A percentile compares a stretch with the other conserved stretches of the same genome.
Conservation (phyloP, 495 filamentous ascomycete species). For the Friedmanniomyces simplex region DNA sequence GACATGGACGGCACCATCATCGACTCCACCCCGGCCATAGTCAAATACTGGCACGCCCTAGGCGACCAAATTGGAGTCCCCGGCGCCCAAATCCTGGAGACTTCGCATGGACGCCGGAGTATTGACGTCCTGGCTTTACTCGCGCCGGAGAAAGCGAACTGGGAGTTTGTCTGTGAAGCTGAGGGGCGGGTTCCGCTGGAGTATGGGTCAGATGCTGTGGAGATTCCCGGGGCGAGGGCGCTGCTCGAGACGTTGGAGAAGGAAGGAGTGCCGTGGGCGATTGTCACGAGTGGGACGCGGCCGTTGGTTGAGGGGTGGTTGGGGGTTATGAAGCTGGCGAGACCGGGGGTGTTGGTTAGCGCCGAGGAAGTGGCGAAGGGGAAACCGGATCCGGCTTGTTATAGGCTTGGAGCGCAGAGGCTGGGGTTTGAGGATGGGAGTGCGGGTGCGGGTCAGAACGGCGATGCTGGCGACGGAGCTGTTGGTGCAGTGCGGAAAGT, state of each 20-base stretch:
- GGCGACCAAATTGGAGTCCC: constrained; percentile 19
- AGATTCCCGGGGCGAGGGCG: constrained; percentile 61
- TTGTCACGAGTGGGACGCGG: constrained; percentile 81
- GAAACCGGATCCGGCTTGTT: constrained; percentile 85
- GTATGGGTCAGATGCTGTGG: constrained; percentile 66
- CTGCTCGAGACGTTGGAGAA: constrained; percentile 49
- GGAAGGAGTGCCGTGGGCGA: constrained; percentile 63
- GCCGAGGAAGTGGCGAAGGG: constrained; percentile 79
- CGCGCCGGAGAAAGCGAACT: constrained; percentile 70
- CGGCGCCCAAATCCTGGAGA: constrained; percentile 57
- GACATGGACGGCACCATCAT: constrained; percentile 87
- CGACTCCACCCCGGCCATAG: constrained; percentile 70
- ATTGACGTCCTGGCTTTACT: constrained; percentile 71
- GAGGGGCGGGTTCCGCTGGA: constrained; percentile 68
- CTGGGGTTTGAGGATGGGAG: constrained; percentile 42
- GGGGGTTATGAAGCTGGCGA: constrained; percentile 60
- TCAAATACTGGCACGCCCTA: constrained; percentile 84
- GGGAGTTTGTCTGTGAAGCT: constrained; percentile 78
- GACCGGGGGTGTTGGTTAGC: constrained; percentile 62
- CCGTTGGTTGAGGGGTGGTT: constrained; percentile 84
- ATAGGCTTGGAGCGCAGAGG: constrained; percentile 56
- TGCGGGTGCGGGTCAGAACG: not conserved
- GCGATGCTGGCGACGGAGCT: not conserved
- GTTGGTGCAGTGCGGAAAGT: constrained; percentile 23
- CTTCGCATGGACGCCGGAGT: constrained; percentile 76